Percentiles rank a stretch among this genome's conserved stretches.
phyloP scores from a whole-genome alignment of 805 yeast genomes.

The Kazachstania psychrophila region DNA sequence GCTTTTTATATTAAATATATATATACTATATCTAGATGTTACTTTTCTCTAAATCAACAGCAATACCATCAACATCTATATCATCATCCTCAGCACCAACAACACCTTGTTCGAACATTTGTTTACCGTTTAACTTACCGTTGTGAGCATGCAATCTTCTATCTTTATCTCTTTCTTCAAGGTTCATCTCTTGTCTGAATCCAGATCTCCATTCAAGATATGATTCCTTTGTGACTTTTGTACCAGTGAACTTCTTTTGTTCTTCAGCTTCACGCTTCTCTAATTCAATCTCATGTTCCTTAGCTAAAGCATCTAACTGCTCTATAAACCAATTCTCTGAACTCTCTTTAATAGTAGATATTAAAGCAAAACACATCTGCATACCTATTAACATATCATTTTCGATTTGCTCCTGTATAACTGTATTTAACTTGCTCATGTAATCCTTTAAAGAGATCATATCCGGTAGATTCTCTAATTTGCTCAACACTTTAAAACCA shows the following conservation, averaged over 20 bases:
- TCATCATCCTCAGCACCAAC: conserved; percentile 47
- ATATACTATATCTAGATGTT: neutral
- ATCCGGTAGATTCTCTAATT: conserved; percentile 48
- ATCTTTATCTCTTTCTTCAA: conserved; percentile 47
- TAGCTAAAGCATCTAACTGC: conserved; percentile 48
- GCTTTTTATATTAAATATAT: neutral
- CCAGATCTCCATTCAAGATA: conserved; percentile 60
- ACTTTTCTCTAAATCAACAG: conserved; percentile 11
- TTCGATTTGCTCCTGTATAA: conserved; percentile 34
- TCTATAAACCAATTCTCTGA: conserved; percentile 60
- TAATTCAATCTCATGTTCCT: conserved; percentile 47
- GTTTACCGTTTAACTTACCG: conserved; percentile 78
- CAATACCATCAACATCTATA: conserved; percentile 28
- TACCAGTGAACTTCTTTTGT: conserved; percentile 84
- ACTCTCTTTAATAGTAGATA: conserved; percentile 68
- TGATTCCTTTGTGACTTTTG: conserved; percentile 75
- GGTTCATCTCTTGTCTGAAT: conserved; percentile 66
- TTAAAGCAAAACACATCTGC: conserved; percentile 80
- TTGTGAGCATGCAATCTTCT: conserved; percentile 51
- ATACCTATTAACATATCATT: conserved; percentile 71
- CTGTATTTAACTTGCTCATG: conserved; percentile 22
- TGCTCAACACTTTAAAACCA: conserved; percentile 38
- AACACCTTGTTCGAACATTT: conserved; percentile 83
- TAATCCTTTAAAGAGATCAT: conserved; percentile 49
- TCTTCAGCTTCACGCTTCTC: conserved; percentile 67